Evolutionary conservation across 768 basidiomycete species (phyloP), one percentile per base, ranked within the genome.

Genomic region (Mycena rebaudengoi): DNA sequence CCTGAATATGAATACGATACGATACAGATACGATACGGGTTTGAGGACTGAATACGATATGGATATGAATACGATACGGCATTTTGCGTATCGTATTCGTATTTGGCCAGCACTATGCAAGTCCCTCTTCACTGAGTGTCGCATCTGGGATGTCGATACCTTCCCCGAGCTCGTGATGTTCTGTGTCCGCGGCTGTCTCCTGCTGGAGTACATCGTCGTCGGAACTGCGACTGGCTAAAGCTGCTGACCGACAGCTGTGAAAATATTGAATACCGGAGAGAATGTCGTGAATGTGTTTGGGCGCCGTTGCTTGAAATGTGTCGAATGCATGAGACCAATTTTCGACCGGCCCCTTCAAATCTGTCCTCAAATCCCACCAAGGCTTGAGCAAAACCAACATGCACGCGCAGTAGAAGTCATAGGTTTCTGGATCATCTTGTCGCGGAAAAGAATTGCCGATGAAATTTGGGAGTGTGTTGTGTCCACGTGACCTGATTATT

Each of bases 321-420:
- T 41, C 39, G 20, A 55, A 55, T 18, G 39, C 53, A n/a, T 55
- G 26, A 1, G 53, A 32, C 53, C 53, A 55, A 32, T 13, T 41
- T 41, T 55, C n/a, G 13, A 14, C 2, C 13, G 5, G 11, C 11
- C 6, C 2, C 25, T 55, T 55, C 20, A 55, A 33, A 57, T 80
- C 77, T 4, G 13, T 41, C 2, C 46, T 18, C 0, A 79, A 2
- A 23, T 66, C 28, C 0, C 74, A 54, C 82, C 80, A 84, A 3
- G 81, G 81, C 57, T 78, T 78, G 5, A 82, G 60, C 2, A 82
- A 67, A 33, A 75, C 39, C 0, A 82, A 61, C 70, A 80, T 80
- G 1, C 50, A 70, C 8, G 81, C 81, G 43, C 69, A 77, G 49
- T 80, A 84, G 8, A 80, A 74, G 0, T 62, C 28, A 0, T 60